These are phyloP conservation scores for Globisporangium ultimum DNA, from an alignment of 352 stramenopile genomes.

Conservation along the genomic window DNA sequence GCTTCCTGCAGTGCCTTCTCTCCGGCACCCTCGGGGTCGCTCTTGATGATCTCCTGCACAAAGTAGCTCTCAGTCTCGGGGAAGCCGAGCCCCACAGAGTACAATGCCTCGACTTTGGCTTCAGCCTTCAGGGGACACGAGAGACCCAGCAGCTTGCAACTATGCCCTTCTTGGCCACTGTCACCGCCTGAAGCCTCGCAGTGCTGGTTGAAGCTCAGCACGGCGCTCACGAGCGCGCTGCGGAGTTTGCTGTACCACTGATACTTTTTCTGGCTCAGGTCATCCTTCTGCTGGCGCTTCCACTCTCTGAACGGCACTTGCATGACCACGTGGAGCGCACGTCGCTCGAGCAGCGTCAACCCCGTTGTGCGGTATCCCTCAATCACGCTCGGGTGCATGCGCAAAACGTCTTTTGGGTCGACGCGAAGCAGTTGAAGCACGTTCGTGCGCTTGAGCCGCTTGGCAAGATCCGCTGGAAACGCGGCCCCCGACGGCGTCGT, in stretches of 20 bases:
- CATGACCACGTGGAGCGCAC: constrained; percentile 80
- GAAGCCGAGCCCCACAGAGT: constrained; percentile 47
- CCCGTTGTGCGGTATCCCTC: constrained; percentile 57
- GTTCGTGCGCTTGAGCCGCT: constrained; percentile 88
- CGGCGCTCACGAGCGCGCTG: constrained; percentile 42
- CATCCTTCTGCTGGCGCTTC: constrained; percentile 76
- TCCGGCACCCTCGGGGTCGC: constrained; percentile 55
- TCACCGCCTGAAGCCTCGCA: constrained; percentile 12
- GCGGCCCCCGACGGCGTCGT: constrained; percentile 55
- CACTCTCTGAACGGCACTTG: constrained; percentile 51
- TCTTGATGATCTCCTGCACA: constrained; percentile 63
- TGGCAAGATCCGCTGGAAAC: constrained; percentile 66
- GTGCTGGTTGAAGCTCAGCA: constrained; percentile 27
- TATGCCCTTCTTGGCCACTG: constrained; percentile 13
- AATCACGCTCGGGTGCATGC: constrained; percentile 83
- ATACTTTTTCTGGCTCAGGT: constrained; percentile 77
- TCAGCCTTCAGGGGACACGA: constrained; percentile 54
- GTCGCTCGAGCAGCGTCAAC: constrained; percentile 82
- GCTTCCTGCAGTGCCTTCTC: constrained; percentile 62
- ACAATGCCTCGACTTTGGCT: constrained; percentile 36
- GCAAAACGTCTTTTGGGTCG: constrained; percentile 62
- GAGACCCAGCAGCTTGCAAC: constrained; percentile 36
- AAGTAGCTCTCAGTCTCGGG: constrained; percentile 36
- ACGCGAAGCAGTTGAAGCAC: constrained; percentile 78
- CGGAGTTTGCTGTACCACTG: constrained; percentile 83